Base-by-base conservation (phyloP, 371 early-diverging fungal genomes). In the Entomophthora muscae region DNA sequence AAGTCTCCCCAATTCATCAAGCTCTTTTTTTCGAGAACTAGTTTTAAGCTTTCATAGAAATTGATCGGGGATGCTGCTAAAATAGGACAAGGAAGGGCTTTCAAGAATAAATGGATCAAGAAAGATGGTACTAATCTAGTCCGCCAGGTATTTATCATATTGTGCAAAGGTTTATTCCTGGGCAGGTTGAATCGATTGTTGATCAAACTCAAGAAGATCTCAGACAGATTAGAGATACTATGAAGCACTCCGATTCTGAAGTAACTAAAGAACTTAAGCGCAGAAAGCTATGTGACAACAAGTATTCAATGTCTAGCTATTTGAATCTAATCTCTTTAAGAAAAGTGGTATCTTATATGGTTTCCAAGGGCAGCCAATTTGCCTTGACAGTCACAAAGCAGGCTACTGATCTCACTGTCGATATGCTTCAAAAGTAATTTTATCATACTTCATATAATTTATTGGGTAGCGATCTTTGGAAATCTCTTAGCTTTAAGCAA, bases 51-150 rank as follows among this genome's bases (percentile, higher is more conserved):
- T 1, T 32, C 24, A 0, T 75, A 83, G 80, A 76, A 74, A 63
- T 70, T 75, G 63, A 76, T 89, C 57, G 93, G 91, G 32, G 76
- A 83, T 31, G 71, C 83, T 42, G 89, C 90, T 67, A 91, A 86
- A 73, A 82, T 93, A 66, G 98, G 98, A 42, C 93, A 93, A 74
- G 93, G 91, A 61, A 88, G 86, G 70, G 94, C 94, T 32, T 87
- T 97, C 77, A 89, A 90, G 74, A 90, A 93, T 81, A 94, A 92
- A 75, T 97, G 98, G 98, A 85, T 97, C 69, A 78, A 81, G 65
- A 94, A 94, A 76, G 79, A 79, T 61, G 86, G 83, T 10, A 70
- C 68, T 64, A 86, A 81, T 63, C 75, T 84, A n/a, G 67, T 75
- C 57, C 83, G 84, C 60, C 62, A 72, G 52, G 73, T 73, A 68